A percentile compares a stretch with the other conserved stretches of the same genome.
These are phyloP conservation scores for Suillus spraguei DNA, from an alignment of 768 basidiomycete genomes.

Conservation along the genomic window DNA sequence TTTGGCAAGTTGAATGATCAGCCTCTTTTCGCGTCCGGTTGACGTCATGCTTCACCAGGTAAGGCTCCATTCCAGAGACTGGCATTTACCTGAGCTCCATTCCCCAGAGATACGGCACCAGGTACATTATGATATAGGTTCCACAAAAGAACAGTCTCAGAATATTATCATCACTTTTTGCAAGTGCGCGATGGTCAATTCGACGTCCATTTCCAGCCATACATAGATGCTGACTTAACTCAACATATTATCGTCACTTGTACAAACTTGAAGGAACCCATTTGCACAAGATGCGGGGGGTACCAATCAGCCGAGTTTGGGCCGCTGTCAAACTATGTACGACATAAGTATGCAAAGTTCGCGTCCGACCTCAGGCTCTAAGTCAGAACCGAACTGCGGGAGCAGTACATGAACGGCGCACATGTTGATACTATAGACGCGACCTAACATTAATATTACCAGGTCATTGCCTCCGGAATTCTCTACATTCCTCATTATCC, in stretches of 20 bases:
- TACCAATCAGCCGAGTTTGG: neutral
- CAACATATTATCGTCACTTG: neutral
- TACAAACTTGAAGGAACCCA: neutral
- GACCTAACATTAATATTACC: neutral
- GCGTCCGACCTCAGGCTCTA: neutral
- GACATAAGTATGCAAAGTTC: neutral
- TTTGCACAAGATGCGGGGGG: neutral
- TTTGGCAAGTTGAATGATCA: neutral
- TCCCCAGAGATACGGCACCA: neutral
- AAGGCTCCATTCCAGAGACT: neutral
- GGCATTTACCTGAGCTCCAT: neutral
- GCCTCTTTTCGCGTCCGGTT: constrained; percentile 1
- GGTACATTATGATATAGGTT: neutral
- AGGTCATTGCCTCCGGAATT: constrained; percentile 44
- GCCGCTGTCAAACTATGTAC: neutral
- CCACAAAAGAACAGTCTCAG: neutral
- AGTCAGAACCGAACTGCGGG: neutral
- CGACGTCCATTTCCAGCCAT: neutral
- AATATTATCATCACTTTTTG: neutral
- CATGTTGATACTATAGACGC: neutral
- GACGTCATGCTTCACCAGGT: neutral
- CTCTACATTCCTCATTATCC: constrained; percentile 70
- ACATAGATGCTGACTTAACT: neutral
- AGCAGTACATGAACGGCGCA: neutral
- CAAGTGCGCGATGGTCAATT: neutral